phyloP scores from a whole-genome alignment of 1,284 basidiomycete species.

The Grifola frondosa region DNA sequence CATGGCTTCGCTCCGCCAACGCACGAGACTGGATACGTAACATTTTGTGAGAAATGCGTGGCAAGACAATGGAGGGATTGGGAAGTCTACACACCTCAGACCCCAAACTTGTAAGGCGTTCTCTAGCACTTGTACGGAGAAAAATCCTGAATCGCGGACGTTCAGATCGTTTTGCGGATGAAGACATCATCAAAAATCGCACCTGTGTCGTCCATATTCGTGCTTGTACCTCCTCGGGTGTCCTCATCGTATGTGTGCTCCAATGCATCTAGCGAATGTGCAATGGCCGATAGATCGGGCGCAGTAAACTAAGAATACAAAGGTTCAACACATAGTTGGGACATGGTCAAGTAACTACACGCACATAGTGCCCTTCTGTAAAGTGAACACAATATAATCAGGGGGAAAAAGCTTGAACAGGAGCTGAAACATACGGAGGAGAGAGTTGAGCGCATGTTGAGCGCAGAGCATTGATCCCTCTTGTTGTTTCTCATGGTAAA shows the following conservation, averaged over 20 bases:
- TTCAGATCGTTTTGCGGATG: constrained; percentile 16
- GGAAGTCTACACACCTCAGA: constrained; percentile 52
- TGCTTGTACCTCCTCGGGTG: constrained; percentile 44
- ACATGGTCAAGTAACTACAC: no score
- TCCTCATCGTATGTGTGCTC: constrained; percentile 45
- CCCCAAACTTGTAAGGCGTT: constrained; percentile 83
- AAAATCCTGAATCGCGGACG: constrained; percentile 63
- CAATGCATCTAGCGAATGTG: constrained; percentile 57
- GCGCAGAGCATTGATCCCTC: constrained; percentile 80
- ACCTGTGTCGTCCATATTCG: constrained; percentile 91
- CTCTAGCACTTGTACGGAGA: constrained; percentile 82
- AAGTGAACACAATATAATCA: constrained; percentile 6
- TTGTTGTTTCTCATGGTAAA: constrained; percentile 79
- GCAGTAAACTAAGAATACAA: constrained; percentile 65
- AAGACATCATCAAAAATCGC: constrained; percentile 11
- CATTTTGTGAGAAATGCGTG: neutral
- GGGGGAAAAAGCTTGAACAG: constrained; percentile 10
- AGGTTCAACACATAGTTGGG: no score
- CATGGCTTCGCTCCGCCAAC: constrained; percentile 88
- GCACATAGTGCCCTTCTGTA: constrained; percentile 70
- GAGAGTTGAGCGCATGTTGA: constrained; percentile 80
- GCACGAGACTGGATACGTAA: constrained; percentile 50
- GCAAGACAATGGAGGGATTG: constrained; percentile 1
- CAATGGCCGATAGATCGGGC: constrained; percentile 84
- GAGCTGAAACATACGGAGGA: constrained; percentile 60